Percentiles rank a stretch among this genome's conserved stretches.
Conservation (phyloP, 352 stramenopile species). For the Pythium phragmitis region DNA sequence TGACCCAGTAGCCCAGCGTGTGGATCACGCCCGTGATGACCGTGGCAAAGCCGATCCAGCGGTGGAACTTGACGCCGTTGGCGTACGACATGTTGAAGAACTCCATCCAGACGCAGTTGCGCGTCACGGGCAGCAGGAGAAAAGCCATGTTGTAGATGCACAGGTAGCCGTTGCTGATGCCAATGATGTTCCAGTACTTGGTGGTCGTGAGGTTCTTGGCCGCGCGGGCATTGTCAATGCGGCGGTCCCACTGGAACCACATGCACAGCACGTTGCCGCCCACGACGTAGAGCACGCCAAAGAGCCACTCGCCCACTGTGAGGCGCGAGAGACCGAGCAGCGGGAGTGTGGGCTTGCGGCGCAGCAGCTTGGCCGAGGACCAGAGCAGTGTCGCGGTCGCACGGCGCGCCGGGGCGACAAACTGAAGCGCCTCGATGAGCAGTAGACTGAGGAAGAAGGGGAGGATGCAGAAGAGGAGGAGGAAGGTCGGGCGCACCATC, state of each 20-base stretch:
- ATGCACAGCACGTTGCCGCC: slow-evolving; percentile 62
- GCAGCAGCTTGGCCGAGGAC: slow-evolving; percentile 43
- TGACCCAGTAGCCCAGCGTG: slow-evolving; percentile 26
- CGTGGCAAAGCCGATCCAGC: slow-evolving; percentile 32
- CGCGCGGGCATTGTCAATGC: slow-evolving; percentile 14
- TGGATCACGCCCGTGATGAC: slow-evolving; percentile 30
- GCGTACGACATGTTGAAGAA: slow-evolving; percentile 31
- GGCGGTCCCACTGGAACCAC: slow-evolving; percentile 56
- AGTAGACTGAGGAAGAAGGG: slow-evolving; percentile 57
- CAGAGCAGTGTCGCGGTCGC: slow-evolving; percentile 37
- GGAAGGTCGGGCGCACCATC: slow-evolving; percentile 64
- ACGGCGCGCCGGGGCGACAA: slow-evolving; percentile 42
- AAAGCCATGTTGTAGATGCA: slow-evolving; percentile 69
- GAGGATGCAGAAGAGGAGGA: slow-evolving; percentile 65
- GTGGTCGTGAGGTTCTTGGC: slow-evolving; percentile 22
- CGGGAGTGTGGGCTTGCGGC: slow-evolving; percentile 47
- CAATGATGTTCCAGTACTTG: slow-evolving; percentile 49
- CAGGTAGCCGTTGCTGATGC: slow-evolving; percentile 48
- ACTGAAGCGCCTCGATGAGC: slow-evolving; percentile 47
- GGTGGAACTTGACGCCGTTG: slow-evolving; percentile 42
- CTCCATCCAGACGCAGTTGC: slow-evolving; percentile 30
- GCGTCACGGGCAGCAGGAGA: slow-evolving; percentile 27
- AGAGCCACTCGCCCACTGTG: slow-evolving; percentile 54
- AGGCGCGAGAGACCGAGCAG: slow-evolving; percentile 43
- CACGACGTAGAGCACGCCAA: slow-evolving; percentile 35